Conservation (phyloP, 192 early-diverging fungal species). For the Coemansia sp. region DNA sequence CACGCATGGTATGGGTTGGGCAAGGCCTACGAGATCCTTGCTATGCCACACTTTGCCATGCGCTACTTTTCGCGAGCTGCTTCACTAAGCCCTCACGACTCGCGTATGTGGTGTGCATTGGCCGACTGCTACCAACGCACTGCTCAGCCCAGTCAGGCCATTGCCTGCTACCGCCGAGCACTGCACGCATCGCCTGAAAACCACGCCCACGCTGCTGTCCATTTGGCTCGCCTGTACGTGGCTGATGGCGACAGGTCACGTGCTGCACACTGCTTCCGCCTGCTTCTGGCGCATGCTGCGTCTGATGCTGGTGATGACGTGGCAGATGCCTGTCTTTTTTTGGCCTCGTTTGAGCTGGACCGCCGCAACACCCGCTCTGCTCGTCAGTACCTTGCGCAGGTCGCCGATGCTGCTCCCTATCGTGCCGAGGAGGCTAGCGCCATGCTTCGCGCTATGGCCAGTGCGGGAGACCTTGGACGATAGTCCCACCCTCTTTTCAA, state of each 20-base stretch:
- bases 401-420: constrained; percentile 34
- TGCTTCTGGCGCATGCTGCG: constrained; percentile 34
- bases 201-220: constrained; percentile 54
- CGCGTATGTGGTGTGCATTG: constrained; percentile 83
- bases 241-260: constrained; percentile 51
- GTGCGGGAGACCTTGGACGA: neutral
- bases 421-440: constrained; percentile 39
- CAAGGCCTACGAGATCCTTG: constrained; percentile 82
- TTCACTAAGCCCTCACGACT: constrained; percentile 70
- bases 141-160: constrained; percentile 56
- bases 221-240: constrained; percentile 61
- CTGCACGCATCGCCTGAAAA: constrained; percentile 60
- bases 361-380: constrained; percentile 28
- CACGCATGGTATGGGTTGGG: constrained; percentile 92
- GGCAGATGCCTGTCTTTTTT: constrained; percentile 38
- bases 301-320: constrained; percentile 42
- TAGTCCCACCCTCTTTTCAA: too few relatives aligned
- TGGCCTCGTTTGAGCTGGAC: constrained; percentile 41
- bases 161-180: constrained; percentile 74
- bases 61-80: constrained; percentile 79
- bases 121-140: constrained; percentile 68
- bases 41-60: constrained; percentile 76
- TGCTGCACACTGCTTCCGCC: constrained; percentile 62
- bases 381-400: constrained; percentile 31
- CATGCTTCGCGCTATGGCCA: constrained; percentile 31